Base-by-base conservation (phyloP, 495 filamentous ascomycete genomes). In the Neurospora hispaniola region DNA sequence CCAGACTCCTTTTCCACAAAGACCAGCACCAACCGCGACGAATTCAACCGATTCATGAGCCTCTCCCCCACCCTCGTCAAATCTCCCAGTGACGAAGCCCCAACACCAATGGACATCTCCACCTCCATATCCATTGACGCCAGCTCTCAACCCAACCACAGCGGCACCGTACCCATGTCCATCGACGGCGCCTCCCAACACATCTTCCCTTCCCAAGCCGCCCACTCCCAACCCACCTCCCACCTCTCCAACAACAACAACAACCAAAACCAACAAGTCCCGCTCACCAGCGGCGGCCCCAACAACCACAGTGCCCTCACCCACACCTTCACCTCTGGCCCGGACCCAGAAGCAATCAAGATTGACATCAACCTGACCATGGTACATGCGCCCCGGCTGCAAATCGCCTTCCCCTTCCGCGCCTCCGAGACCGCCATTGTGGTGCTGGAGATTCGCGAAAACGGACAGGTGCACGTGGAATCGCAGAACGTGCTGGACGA, bases 391-490 rank as follows among this genome's bases (percentile, higher is more conserved):
- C 87, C 86, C 4, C 80, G 81, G 10, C 76, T 90, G 6, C 74
- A 78, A n/a, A 72, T 89, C 5, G 78, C 84, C 9, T 90, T 89
- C 72, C 85, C 87, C 1, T 84, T 87, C 74, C 75, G 74, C 3
- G 71, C 70, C 5, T 70, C 73, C 0, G 48, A 74, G 18, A 83
- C 84, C 8, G 85, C 84, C 0, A 80, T 82, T 72, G 74, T 89
- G 35, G 80, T 80, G 70, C 84, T 94, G 40, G 88, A 89, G 75
- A 85, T 93, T 35, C 86, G 87, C 20, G 80, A 87, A 46, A 90
- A 91, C 74, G 91, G 89, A 1, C 82, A 81, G 4, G 84, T 93
- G 7, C 78, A 81, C 4, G 79, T 86, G 40, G 79, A 82, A 11
- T 75, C 79, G 10, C 82, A 85, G 69, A 82, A 84, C 59, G 76